A percentile compares a stretch with the other conserved stretches of the same genome.
Conservation (phyloP, 2,329 filamentous ascomycete species). For the Hymenoscyphus fructigenus region DNA sequence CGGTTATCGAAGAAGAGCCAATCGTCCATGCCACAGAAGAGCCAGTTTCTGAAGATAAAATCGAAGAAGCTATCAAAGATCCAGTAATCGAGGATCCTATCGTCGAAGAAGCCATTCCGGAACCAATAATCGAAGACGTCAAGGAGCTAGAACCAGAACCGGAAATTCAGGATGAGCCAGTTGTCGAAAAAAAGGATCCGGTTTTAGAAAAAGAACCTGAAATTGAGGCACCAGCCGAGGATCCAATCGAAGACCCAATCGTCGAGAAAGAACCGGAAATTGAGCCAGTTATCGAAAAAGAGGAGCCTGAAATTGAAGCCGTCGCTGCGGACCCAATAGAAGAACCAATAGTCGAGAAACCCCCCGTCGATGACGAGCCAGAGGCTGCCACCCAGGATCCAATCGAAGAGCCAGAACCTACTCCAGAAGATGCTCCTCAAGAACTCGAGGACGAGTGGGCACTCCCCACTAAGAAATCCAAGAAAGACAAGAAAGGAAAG, state of each 20-base stretch:
- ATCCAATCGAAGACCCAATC: neutral
- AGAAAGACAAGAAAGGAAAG: neutral
- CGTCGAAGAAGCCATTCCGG: neutral
- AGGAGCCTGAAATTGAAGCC: neutral
- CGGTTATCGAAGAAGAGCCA: neutral
- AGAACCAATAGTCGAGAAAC: neutral
- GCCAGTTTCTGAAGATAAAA: neutral
- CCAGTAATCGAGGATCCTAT: neutral
- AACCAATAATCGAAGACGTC: neutral
- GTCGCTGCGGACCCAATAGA: neutral
- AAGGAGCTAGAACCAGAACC: neutral
- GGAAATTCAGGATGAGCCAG: neutral
- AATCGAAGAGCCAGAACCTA: neutral
- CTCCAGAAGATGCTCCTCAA: neutral
- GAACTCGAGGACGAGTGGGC: too few species aligned
- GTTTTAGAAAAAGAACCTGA: neutral
- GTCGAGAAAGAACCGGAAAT: neutral
- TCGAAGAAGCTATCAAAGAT: neutral
- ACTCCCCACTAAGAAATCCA: too few species aligned
- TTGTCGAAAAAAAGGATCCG: slow-evolving; percentile 4
- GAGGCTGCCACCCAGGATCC: neutral
- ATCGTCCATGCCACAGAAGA: neutral
- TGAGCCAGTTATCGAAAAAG: neutral
- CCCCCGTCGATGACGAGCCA: too few species aligned
- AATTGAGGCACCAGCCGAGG: slow-evolving; percentile 1